These are phyloP conservation scores for Leucocoprinus leucothites DNA, from an alignment of 768 basidiomycete species.

Conservation along the genomic window DNA sequence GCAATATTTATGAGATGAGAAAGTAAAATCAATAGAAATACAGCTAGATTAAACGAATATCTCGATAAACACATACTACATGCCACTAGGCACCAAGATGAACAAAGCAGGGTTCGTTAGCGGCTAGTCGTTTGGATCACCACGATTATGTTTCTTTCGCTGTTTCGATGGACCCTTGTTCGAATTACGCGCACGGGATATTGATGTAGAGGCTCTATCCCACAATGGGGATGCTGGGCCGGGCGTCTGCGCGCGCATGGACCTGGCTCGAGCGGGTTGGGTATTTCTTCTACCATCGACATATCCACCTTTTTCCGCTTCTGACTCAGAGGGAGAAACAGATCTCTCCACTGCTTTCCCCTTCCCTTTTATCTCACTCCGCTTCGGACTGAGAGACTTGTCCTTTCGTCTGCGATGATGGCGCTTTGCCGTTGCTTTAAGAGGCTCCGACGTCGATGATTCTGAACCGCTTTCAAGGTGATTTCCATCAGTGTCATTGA, in stretches of 20 bases:
- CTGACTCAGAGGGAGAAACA: not conserved
- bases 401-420: not conserved
- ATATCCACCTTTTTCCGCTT: slow-evolving; percentile 2
- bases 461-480: slow-evolving; percentile 15
- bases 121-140: not conserved
- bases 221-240: not conserved
- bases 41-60: not conserved
- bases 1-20: too few species aligned
- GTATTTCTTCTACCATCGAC: not conserved
- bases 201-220: not conserved
- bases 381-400: not conserved
- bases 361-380: slow-evolving; percentile 13
- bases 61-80: not conserved
- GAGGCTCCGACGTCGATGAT: slow-evolving; percentile 4
- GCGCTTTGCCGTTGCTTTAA: slow-evolving; percentile 1
- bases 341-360: slow-evolving; percentile 4
- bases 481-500: slow-evolving; percentile 28
- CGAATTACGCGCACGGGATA: not conserved
- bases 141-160: not conserved
- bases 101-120: not conserved
- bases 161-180: not conserved
- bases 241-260: not conserved
- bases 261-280: not conserved
- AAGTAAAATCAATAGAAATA: too few species aligned
- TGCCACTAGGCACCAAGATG: not conserved